Conservation (phyloP, 495 filamentous ascomycete genomes). For the Sordaria brevicollis region DNA sequence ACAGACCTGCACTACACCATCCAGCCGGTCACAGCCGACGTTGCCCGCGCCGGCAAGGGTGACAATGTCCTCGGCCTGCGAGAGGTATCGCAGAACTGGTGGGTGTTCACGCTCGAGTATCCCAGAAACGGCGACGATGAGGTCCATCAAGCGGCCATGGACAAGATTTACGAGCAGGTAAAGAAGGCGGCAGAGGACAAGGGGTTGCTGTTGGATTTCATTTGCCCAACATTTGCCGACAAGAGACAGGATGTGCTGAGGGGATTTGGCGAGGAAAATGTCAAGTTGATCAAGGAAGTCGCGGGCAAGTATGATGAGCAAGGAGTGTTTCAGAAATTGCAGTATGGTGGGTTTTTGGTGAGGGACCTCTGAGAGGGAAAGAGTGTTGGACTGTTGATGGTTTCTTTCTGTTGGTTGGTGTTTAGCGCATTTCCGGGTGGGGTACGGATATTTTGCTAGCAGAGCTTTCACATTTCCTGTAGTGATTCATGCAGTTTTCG, state of each 20-base stretch:
- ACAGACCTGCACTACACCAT: constrained; percentile 23
- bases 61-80: constrained; percentile 46
- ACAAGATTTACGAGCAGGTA: not conserved
- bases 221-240: constrained; percentile 33
- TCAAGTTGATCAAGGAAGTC: constrained; percentile 24
- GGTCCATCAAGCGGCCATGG: not conserved
- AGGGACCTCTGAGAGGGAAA: not conserved
- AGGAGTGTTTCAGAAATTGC: constrained; percentile 38
- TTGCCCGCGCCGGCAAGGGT: constrained; percentile 28
- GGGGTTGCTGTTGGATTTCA: constrained; percentile 14
- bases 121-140: not conserved
- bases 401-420: not conserved
- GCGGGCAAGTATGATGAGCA: constrained; percentile 40
- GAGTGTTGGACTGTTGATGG: not conserved
- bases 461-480: not conserved
- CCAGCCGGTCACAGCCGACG: constrained; percentile 36
- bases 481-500: accelerated
- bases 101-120: constrained; percentile 6
- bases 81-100: constrained; percentile 18
- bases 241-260: constrained; percentile 30
- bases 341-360: constrained; percentile 22
- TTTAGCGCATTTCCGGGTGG: not conserved
- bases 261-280: constrained; percentile 39
- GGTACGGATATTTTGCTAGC: not conserved
- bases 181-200: constrained; percentile 14